Evolutionary conservation across 495 filamentous ascomycete species (phyloP).

Genomic region (Podospora pseudocomata): DNA sequence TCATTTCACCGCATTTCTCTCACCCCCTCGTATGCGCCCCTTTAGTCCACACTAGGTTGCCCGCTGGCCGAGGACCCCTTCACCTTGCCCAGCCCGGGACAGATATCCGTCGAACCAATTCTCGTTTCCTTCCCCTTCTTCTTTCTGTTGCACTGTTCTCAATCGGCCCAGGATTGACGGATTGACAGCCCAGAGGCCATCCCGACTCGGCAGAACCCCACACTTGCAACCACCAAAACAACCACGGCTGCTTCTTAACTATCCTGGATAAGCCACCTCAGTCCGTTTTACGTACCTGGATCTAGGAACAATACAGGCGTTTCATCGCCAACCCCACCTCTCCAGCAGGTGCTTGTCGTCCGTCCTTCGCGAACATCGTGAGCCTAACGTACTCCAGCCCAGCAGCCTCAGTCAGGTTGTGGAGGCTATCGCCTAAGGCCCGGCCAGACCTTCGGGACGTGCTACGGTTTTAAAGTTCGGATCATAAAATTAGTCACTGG

Average conservation of each 20-base stretch:
- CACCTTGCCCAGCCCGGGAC: neutral
- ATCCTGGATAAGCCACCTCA: neutral
- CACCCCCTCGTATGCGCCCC: neutral
- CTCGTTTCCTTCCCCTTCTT: constrained; percentile 7
- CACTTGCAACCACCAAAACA: neutral
- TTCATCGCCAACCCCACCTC: neutral
- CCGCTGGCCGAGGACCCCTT: neutral
- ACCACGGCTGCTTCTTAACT: neutral
- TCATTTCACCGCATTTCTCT: neutral
- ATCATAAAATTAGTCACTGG: neutral
- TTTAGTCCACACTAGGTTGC: neutral
- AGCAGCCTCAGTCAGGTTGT: neutral
- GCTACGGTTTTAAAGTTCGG: neutral
- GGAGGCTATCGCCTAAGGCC: neutral
- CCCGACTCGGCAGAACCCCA: constrained; percentile 5
- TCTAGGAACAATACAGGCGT: neutral
- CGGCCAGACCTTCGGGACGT: neutral
- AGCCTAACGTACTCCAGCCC: neutral
- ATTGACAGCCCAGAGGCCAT: neutral
- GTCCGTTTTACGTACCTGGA: constrained; percentile 1
- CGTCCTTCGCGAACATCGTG: neutral
- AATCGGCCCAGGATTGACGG: neutral
- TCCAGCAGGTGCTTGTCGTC: neutral
- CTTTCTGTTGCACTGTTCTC: constrained; percentile 13
- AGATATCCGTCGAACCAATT: neutral